Conservation (phyloP, 768 basidiomycete species). For the Leccinum ochraceum region DNA sequence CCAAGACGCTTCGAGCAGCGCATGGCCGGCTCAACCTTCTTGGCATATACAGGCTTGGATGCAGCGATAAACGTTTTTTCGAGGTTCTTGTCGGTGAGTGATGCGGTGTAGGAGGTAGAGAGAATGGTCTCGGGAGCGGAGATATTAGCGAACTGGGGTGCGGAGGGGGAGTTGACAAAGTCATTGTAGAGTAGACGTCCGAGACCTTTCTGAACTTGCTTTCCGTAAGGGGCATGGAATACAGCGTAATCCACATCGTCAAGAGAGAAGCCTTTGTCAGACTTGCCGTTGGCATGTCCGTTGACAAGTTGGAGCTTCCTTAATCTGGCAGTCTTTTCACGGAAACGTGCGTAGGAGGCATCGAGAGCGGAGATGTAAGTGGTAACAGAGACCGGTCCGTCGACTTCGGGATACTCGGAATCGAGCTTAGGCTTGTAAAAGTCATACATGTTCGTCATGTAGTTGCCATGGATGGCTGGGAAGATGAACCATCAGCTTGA, state of each 20-base stretch:
- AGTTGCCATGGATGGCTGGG: conserved; percentile 90
- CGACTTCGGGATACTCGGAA: conserved; percentile 95
- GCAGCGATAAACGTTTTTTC: conserved; percentile 92
- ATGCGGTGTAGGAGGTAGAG: conserved; percentile 62
- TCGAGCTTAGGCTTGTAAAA: conserved; percentile 98
- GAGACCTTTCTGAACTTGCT: conserved; percentile 97
- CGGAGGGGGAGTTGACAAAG: conserved; percentile 77
- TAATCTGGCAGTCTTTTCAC: conserved; percentile 73
- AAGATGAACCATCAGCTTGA: conserved; percentile 2
- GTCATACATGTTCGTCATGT: conserved; percentile 98
- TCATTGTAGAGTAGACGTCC: conserved; percentile 92
- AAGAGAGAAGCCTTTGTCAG: conserved; percentile 58
- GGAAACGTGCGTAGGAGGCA: conserved; percentile 81
- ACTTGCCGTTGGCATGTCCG: conserved; percentile 28
- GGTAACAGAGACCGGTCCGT: conserved; percentile 94
- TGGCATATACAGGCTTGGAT: conserved; percentile 72
- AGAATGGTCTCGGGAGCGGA: conserved; percentile 73
- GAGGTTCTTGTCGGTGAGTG: conserved; percentile 90
- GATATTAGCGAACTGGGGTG: conserved; percentile 67
- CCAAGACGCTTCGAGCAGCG: conserved; percentile 88
- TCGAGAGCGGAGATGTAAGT: conserved; percentile 96
- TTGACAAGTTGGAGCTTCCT: conserved; percentile 43
- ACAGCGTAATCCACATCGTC: conserved; percentile 89
- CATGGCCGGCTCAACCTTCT: conserved; percentile 80
- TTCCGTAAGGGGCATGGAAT: conserved; percentile 98